These are phyloP conservation scores for Ophiostoma perfectum DNA, from an alignment of 2,329 filamentous ascomycete species.

Conservation along the genomic window DNA sequence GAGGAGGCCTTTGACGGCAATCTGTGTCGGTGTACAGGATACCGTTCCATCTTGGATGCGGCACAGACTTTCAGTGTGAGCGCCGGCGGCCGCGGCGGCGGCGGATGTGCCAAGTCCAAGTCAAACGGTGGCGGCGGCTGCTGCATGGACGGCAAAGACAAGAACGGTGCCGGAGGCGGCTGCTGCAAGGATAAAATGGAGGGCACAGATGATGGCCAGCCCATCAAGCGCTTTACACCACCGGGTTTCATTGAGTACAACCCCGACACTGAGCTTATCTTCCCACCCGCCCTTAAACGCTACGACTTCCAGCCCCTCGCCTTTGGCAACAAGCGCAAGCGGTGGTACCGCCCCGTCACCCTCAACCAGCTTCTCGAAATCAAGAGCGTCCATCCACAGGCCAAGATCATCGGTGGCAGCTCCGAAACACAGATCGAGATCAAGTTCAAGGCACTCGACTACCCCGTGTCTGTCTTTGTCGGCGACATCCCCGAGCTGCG, in stretches of 20 bases:
- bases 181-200: conserved; percentile 62
- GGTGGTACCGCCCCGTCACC: conserved; percentile 86
- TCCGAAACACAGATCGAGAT: conserved; percentile 98
- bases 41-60: conserved; percentile 87
- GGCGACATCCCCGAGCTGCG: conserved; percentile 88
- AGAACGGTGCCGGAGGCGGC: conserved; percentile 45
- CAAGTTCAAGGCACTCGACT: conserved; percentile 93
- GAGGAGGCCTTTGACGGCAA: conserved; percentile 98
- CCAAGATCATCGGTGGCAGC: conserved; percentile 92
- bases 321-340: conserved; percentile 92
- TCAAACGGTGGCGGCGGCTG: conserved; percentile 54
- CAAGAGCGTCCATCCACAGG: conserved; percentile 75
- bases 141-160: conserved; percentile 59
- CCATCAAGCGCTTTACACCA: conserved; percentile 67
- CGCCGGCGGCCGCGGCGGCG: conserved; percentile 36
- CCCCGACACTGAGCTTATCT: conserved; percentile 90
- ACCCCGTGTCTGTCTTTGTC: conserved; percentile 83
- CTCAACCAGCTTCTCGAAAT: conserved; percentile 85
- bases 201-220: conserved; percentile 47
- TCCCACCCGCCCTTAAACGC: conserved; percentile 78
- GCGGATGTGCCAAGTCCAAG: conserved; percentile 46
- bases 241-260: conserved; percentile 94
- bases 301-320: conserved; percentile 75
- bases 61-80: conserved; percentile 75
- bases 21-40: conserved; percentile 90